Evolutionary conservation across 2,329 filamentous ascomycete genomes (phyloP).

Genomic region (Diplodia corticola): DNA sequence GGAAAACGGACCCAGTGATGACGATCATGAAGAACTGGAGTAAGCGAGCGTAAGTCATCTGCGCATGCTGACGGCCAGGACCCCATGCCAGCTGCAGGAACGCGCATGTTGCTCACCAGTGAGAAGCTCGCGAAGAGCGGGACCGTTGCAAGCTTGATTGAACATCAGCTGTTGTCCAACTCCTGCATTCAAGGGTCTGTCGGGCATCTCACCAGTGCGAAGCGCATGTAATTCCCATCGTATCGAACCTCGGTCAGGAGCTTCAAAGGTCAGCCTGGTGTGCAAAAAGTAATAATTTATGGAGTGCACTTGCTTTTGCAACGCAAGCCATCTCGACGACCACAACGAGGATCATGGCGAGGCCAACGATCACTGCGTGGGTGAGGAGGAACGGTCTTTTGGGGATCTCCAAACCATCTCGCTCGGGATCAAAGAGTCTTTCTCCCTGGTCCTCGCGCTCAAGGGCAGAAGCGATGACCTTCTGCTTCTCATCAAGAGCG

Average conservation of each 20-base stretch:
- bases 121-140: conserved; percentile 41
- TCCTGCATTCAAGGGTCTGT: background rate
- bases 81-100: conserved; percentile 23
- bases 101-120: conserved; percentile 28
- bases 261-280: background rate
- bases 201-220: conserved; percentile 37
- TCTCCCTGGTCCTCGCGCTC: conserved; percentile 33
- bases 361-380: conserved; percentile 26
- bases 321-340: conserved; percentile 36
- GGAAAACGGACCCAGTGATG: conserved; percentile 50
- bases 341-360: conserved; percentile 33
- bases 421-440: conserved; percentile 31
- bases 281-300: background rate
- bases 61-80: conserved; percentile 12
- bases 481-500: conserved; percentile 32
- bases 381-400: conserved; percentile 30
- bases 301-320: conserved; percentile 29
- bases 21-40: conserved; percentile 54
- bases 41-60: conserved; percentile 22
- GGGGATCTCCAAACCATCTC: conserved; percentile 29
- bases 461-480: conserved; percentile 29
- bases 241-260: conserved; percentile 41
- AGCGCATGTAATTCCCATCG: conserved; percentile 42
- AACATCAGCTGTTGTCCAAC: conserved; percentile 27
- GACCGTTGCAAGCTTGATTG: conserved; percentile 35